Evolutionary conservation across 2,329 filamentous ascomycete species (phyloP).

Genomic region (Verticillium longisporum): DNA sequence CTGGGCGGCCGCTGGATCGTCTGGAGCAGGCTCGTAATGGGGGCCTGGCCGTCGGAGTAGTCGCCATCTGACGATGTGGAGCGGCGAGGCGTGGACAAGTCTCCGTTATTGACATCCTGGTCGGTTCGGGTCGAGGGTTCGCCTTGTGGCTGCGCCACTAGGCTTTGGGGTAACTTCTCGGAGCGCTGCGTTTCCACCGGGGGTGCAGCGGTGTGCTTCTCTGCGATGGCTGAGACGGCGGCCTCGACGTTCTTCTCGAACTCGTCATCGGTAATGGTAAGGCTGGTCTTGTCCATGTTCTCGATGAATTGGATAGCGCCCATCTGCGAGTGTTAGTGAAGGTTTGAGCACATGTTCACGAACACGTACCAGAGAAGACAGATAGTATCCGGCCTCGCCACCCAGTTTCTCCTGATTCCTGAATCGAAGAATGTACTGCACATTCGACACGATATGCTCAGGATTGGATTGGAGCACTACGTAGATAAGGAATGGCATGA

Average conservation of each 20-base stretch:
- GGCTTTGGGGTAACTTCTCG: constrained; percentile 30
- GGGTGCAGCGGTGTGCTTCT: constrained; percentile 60
- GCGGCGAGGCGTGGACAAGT: constrained; percentile 36
- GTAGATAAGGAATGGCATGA: constrained; percentile 91
- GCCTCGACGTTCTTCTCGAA: constrained; percentile 96
- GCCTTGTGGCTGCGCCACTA: constrained; percentile 22
- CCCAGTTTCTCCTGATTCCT: constrained; percentile 95
- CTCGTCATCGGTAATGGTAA: constrained; percentile 91
- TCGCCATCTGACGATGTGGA: constrained; percentile 49
- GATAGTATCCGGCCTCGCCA: constrained; percentile 96
- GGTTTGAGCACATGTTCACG: background rate
- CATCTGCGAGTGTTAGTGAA: constrained; percentile 46
- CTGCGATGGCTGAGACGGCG: constrained; percentile 90
- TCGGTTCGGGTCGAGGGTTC: constrained; percentile 37
- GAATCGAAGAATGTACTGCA: constrained; percentile 96
- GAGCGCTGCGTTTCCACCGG: constrained; percentile 35
- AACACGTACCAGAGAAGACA: constrained; percentile 72
- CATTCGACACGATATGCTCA: constrained; percentile 91
- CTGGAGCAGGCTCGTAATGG: constrained; percentile 77
- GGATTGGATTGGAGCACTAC: constrained; percentile 92
- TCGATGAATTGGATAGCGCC: constrained; percentile 96
- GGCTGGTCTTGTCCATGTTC: constrained; percentile 84
- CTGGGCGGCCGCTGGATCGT: constrained; percentile 88
- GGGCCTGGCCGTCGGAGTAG: constrained; percentile 64
- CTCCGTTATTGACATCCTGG: constrained; percentile 13